Evolutionary conservation across 2,329 filamentous ascomycete genomes (phyloP).

Genomic region (Claviceps citrina): DNA sequence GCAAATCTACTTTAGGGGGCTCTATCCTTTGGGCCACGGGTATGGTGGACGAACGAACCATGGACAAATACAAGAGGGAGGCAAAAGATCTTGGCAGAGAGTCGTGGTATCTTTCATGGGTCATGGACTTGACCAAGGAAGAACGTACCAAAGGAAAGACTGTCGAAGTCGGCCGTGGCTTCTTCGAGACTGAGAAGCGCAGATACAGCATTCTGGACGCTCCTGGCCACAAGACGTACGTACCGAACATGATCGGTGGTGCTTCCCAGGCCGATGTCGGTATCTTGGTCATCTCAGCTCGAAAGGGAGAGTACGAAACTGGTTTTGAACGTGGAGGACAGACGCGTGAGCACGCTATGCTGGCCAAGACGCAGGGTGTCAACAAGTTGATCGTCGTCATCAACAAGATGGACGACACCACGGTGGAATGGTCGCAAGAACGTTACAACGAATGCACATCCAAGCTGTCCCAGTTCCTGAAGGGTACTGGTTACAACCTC

Average conservation of each 20-base stretch:
- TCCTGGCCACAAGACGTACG: conserved; percentile 93
- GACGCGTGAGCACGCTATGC: conserved; percentile 91
- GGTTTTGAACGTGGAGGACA: conserved; percentile 94
- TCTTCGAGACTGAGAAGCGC: conserved; percentile 93
- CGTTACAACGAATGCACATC: conserved; percentile 85
- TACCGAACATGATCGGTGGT: conserved; percentile 95
- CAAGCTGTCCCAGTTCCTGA: conserved; percentile 77
- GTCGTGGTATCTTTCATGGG: conserved; percentile 98
- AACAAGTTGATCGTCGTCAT: conserved; percentile 90
- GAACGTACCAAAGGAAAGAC: conserved; percentile 95
- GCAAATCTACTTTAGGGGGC: conserved; percentile 91
- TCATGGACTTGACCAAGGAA: conserved; percentile 90
- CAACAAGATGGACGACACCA: conserved; percentile 99
- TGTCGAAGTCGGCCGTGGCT: conserved; percentile 88
- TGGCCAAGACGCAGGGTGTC: conserved; percentile 95
- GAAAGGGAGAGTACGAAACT: conserved; percentile 97
- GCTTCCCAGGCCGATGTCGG: conserved; percentile 88
- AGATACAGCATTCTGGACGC: conserved; percentile 94
- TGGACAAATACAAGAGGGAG: conserved; percentile 96
- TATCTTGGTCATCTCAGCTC: conserved; percentile 86
- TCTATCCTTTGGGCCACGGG: conserved; percentile 85
- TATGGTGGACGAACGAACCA: conserved; percentile 97
- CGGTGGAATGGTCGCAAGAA: conserved; percentile 88
- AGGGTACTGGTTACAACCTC: conserved; percentile 82
- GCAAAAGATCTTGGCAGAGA: conserved; percentile 93